Evolutionary conservation across 2,329 filamentous ascomycete species (phyloP).

Genomic region (Trichoderma oligosporum): DNA sequence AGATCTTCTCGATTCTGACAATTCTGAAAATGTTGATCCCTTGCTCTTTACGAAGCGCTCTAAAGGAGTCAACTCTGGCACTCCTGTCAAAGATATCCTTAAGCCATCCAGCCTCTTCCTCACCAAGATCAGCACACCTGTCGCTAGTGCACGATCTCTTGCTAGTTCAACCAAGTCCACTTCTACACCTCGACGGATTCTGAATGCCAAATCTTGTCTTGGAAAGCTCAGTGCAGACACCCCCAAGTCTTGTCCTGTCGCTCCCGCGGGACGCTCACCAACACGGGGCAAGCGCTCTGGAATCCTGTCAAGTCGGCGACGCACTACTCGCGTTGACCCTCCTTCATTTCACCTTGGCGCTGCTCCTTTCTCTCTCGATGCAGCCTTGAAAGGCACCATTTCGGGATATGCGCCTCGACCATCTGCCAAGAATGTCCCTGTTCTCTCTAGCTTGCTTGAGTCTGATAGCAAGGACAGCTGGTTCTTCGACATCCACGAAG

Average conservation of each 20-base stretch:
- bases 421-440: conserved; percentile 29
- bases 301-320: conserved; percentile 65
- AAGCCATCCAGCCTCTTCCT: conserved; percentile 49
- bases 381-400: conserved; percentile 74
- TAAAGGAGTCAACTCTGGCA: conserved; percentile 45
- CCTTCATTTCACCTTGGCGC: conserved; percentile 54
- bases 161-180: conserved; percentile 31
- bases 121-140: conserved; percentile 38
- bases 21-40: conserved; percentile 62
- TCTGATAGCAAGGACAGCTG: conserved; percentile 61
- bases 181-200: conserved; percentile 40
- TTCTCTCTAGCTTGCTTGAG: conserved; percentile 34
- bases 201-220: conserved; percentile 53
- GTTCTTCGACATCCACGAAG: conserved; percentile 94
- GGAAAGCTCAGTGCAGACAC: conserved; percentile 42
- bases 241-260: conserved; percentile 52
- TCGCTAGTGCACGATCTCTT: conserved; percentile 31
- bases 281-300: conserved; percentile 65
- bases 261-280: conserved; percentile 78
- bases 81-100: conserved; percentile 43
- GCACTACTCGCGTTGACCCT: conserved; percentile 66
- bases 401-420: conserved; percentile 53
- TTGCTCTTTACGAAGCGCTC: conserved; percentile 54
- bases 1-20: conserved; percentile 47
- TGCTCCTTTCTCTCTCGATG: conserved; percentile 80